phyloP scores from a whole-genome alignment of 2,329 filamentous ascomycete genomes.

The Ciborinia camelliae region DNA sequence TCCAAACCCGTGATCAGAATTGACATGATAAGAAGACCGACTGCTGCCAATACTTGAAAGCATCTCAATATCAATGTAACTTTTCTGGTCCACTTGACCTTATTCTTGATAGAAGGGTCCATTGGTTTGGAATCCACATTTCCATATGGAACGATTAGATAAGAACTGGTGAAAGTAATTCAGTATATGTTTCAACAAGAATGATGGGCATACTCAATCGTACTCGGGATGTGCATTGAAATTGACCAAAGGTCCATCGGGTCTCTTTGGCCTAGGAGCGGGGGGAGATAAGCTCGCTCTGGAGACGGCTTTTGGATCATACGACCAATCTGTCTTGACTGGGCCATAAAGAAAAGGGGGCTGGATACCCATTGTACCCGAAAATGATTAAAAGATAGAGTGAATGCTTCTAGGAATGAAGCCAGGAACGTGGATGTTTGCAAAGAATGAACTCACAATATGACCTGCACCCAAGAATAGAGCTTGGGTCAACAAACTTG shows the following conservation, averaged over 20 bases:
- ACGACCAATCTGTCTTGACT: constrained; percentile 50
- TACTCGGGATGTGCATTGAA: constrained; percentile 89
- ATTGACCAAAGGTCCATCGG: constrained; percentile 71
- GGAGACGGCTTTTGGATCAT: constrained; percentile 84
- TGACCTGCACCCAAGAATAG: constrained; percentile 1
- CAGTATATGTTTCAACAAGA: not conserved
- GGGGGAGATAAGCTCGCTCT: constrained; percentile 65
- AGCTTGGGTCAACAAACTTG: constrained; percentile 16
- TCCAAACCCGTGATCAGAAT: constrained; percentile 71
- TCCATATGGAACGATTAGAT: constrained; percentile 61
- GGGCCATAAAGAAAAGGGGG: constrained; percentile 73
- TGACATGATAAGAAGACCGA: constrained; percentile 70
- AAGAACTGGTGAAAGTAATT: constrained; percentile 41
- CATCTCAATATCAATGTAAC: constrained; percentile 67
- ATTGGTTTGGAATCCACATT: constrained; percentile 62
- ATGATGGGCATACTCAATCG: constrained; percentile 35
- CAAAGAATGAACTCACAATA: constrained; percentile 26
- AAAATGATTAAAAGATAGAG: constrained; percentile 21
- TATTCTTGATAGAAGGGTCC: constrained; percentile 64
- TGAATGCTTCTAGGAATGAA: constrained; percentile 21
- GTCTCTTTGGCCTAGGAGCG: constrained; percentile 59
- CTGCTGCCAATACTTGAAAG: constrained; percentile 63
- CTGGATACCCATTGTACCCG: constrained; percentile 48
- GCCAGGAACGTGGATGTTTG: constrained; percentile 26
- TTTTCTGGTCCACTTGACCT: constrained; percentile 66